Conservation (phyloP, 768 basidiomycete genomes). For the Chalciporus chontae region DNA sequence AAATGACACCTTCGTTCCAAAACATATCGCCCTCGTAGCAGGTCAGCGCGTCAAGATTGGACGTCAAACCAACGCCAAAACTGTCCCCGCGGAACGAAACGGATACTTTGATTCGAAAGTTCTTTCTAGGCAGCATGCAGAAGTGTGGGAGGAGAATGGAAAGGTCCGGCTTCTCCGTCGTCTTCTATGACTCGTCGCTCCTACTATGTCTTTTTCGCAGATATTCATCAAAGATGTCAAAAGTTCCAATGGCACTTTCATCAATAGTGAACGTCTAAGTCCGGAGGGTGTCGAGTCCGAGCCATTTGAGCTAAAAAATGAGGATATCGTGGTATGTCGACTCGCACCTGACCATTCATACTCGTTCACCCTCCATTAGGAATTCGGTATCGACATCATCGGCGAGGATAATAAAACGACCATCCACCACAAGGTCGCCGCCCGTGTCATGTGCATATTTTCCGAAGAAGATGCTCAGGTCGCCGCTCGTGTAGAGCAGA, state of each 20-base stretch:
- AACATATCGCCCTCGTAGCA: conserved; percentile 77
- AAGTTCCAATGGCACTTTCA: conserved; percentile 97
- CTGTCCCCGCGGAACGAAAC: conserved; percentile 86
- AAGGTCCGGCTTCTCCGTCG: conserved; percentile 52
- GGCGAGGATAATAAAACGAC: conserved; percentile 98
- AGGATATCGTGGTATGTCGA: conserved; percentile 86
- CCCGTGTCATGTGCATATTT: conserved; percentile 87
- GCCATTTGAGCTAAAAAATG: conserved; percentile 89
- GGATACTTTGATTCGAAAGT: conserved; percentile 98
- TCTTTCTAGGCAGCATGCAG: conserved; percentile 90
- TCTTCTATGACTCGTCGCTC: neutral
- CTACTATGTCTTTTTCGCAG: conserved; percentile 38
- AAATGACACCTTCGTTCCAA: conserved; percentile 92
- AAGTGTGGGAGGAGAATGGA: conserved; percentile 92
- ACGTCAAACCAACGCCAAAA: conserved; percentile 93
- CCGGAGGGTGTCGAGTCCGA: conserved; percentile 88
- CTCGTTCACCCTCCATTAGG: conserved; percentile 43
- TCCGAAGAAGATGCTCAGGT: conserved; percentile 79
- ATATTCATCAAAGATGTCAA: conserved; percentile 99
- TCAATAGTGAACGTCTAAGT: conserved; percentile 91
- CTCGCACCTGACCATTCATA: neutral
- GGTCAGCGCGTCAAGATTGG: conserved; percentile 86
- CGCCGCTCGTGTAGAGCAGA: conserved; percentile 67
- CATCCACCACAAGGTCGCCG: conserved; percentile 97
- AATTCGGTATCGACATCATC: conserved; percentile 99